Base-by-base conservation (phyloP, 257 asterid genomes). In the Dorcoceras hygrometricum region DNA sequence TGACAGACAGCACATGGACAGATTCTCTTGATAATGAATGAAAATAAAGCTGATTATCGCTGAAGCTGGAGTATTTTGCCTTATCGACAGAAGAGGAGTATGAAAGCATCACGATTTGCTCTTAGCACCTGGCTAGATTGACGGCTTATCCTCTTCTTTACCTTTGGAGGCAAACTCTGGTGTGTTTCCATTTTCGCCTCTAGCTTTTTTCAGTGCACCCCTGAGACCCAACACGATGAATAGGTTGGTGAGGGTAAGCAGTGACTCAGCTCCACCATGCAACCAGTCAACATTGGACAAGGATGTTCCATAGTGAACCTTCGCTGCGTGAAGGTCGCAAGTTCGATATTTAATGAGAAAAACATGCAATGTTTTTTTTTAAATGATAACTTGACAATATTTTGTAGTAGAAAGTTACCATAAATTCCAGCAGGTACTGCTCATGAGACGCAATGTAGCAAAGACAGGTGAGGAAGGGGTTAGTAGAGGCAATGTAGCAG, bases 231-330 rank as follows among this genome's bases (percentile, higher is more conserved):
- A 70, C 70, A 93, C 97, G 12, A 90, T 86, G 83, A 93, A 90
- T 71, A 93, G 77, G 87, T 93, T 93, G 69, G 96, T 90, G 69
- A 93, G 79, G 19, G 95, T 83, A 57, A 93, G 97, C 67, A 90
- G 76, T 19, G 99, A 93, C 84, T 93, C 99, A 7, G 97, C 99
- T 61, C 99, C 95, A 72, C 97, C 97, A 43, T 90, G 99, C 84
- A 90, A 78, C 96, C 97, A 93, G 68, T 93, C 99, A 43, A 90
- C 95, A 64, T 93, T 90, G 70, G 98, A 91, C 73, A 91, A 82
- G 25, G 96, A 87, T 64, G 96, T 91, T 43, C 98, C 98, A 73
- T 85, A 91, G 51, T 89, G 89, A 77, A 91, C 92, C 83, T 91
- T 91, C 39, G 96, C 98, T 89, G 89, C 73, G 73, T 28, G 74